Base-by-base conservation (phyloP, 2,329 filamentous ascomycete genomes). In the Stagonosporopsis vannaccii region DNA sequence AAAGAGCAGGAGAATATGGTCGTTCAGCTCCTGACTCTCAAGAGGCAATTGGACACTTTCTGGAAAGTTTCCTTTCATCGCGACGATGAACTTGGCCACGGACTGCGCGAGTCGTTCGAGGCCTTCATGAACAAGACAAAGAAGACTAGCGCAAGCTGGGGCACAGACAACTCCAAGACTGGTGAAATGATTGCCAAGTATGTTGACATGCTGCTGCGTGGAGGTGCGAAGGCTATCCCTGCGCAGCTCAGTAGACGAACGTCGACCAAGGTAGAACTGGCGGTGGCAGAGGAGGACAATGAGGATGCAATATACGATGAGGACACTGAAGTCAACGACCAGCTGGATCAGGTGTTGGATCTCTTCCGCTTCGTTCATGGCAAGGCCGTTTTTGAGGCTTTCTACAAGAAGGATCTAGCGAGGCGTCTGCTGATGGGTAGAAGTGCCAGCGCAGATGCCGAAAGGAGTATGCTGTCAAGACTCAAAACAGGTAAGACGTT, bases 131-230 rank as follows among this genome's bases (percentile, higher is more conserved):
- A 99, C 75, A 91, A 95, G 74, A 85, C 83, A 4, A 89, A 89
- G 71, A 90, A 88, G 70, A 87, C 85, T 1, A 83, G 85, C 7
- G 81, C 87, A 4, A 88, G 86, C 4, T 94, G 90, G 85, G 86
- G 87, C 47, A 91, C 90, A 0, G 89, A 92, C 52, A 96, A 93
- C 52, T 92, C 92, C 17, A 98, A 96, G 81, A 92, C 96, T 13
- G 95, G 94, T 45, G 95, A 99, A 79, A 97, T 98, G 93, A 96
- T 97, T 66, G 96, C 95, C 26, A 98, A 97, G 77, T 93, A 98
- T 68, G 90, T 99, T 59, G 95, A 99, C 76, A 84, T 90, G 79
- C 82, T 99, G 19, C 84, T 99, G 28, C 88, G 92, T 51, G 92
- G 92, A 45, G 96, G 95, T 1, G 83, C 94, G 42, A 98, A 96